Percentiles rank a stretch among this genome's conserved stretches.
These are phyloP conservation scores for Huntiella savannae DNA, from an alignment of 2,329 filamentous ascomycete genomes.

Conservation along the genomic window DNA sequence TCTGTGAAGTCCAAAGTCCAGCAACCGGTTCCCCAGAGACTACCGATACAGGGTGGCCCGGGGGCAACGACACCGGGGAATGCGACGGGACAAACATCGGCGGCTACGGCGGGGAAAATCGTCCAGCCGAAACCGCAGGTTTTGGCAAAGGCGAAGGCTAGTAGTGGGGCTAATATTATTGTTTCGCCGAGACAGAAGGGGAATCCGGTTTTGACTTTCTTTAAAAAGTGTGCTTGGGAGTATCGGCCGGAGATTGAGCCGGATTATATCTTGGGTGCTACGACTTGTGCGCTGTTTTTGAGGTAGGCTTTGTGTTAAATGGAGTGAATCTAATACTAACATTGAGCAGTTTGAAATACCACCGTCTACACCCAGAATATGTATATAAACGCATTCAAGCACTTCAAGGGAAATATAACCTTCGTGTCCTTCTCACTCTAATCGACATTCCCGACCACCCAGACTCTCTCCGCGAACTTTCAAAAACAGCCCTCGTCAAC, in stretches of 20 bases:
- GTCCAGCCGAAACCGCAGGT: slow-evolving; percentile 80
- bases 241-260: slow-evolving; percentile 80
- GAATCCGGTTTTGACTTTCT: slow-evolving; percentile 72
- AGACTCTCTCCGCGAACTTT: slow-evolving; percentile 70
- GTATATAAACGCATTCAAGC: slow-evolving; percentile 83
- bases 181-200: slow-evolving; percentile 88
- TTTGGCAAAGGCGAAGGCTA: slow-evolving; percentile 46
- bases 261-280: slow-evolving; percentile 74
- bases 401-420: slow-evolving; percentile 66
- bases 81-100: background rate
- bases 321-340: background rate
- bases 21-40: slow-evolving; percentile 34
- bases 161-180: slow-evolving; percentile 56
- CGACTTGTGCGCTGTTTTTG: slow-evolving; percentile 80
- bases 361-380: slow-evolving; percentile 92
- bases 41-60: slow-evolving; percentile 24
- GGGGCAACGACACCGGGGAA: background rate
- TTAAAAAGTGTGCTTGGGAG: slow-evolving; percentile 78
- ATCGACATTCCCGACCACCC: slow-evolving; percentile 94
- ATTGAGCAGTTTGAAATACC: slow-evolving; percentile 58
- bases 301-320: slow-evolving; percentile 23
- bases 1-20: slow-evolving; percentile 17
- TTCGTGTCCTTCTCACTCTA: slow-evolving; percentile 74
- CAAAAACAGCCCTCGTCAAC: slow-evolving; percentile 82
- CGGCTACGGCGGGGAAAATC: slow-evolving; percentile 31